Percentiles rank a stretch among this genome's conserved stretches.
phyloP scores from a whole-genome alignment of 2,329 filamentous ascomycete genomes.

The Xylariales sp. region DNA sequence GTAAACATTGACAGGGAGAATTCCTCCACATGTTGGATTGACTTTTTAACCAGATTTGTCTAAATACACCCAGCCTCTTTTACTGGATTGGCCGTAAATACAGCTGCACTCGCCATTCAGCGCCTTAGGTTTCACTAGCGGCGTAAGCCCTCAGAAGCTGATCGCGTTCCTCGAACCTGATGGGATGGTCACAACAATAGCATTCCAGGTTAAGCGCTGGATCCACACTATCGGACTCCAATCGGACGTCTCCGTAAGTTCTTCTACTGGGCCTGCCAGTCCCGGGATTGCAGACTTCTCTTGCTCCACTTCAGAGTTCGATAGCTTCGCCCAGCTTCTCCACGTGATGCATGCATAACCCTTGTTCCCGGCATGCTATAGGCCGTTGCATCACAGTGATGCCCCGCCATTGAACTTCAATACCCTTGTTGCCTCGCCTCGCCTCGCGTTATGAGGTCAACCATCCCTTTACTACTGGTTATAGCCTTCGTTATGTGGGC shows the following conservation, averaged over 20 bases:
- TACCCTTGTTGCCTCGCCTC: no score
- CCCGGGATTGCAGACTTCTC: neutral
- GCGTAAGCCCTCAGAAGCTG: neutral
- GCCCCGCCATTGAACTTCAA: neutral
- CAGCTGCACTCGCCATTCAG: neutral
- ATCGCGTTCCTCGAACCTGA: neutral
- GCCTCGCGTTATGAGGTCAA: no score
- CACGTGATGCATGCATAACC: neutral
- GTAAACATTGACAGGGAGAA: neutral
- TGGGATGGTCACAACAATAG: neutral
- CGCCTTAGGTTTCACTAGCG: neutral
- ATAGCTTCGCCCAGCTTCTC: neutral
- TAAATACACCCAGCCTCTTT: neutral
- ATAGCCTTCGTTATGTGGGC: no score
- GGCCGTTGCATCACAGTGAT: neutral
- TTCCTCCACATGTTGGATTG: neutral
- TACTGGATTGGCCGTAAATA: neutral
- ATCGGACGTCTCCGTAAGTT: neutral
- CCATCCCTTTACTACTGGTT: no score
- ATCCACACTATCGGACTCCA: neutral
- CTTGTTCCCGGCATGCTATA: neutral
- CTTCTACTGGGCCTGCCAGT: neutral
- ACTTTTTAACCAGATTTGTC: neutral
- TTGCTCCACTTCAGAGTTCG: neutral
- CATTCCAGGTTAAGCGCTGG: neutral